Conservation (phyloP, 2,329 filamentous ascomycete genomes). For the Microthyrium microscopicum region DNA sequence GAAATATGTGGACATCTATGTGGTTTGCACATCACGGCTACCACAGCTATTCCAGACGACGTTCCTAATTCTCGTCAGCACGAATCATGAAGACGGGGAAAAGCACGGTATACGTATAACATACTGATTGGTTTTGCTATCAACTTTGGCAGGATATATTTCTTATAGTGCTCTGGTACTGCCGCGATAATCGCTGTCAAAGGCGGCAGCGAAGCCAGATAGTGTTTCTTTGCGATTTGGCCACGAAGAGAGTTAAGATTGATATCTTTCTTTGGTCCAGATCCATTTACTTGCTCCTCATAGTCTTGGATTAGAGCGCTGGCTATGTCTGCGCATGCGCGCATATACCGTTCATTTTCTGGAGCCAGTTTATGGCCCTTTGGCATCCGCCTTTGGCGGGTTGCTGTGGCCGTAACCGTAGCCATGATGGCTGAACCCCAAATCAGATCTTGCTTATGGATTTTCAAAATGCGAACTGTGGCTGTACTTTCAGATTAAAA, state of each 20-base stretch:
- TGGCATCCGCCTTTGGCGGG: slow-evolving; percentile 36
- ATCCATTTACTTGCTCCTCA: slow-evolving; percentile 59
- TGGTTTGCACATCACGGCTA: slow-evolving; percentile 99
- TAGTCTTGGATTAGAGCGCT: slow-evolving; percentile 89
- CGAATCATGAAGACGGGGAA: too few species aligned
- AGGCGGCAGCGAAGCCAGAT: slow-evolving; percentile 70
- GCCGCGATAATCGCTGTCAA: slow-evolving; percentile 94
- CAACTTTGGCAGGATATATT: slow-evolving; percentile 90
- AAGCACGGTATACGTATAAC: background rate
- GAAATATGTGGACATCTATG: slow-evolving; percentile 95
- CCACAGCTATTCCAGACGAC: slow-evolving; percentile 91
- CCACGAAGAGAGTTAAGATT: slow-evolving; percentile 82
- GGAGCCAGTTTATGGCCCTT: slow-evolving; percentile 67
- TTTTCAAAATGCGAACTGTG: background rate
- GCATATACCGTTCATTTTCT: slow-evolving; percentile 63
- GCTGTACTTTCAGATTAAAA: background rate
- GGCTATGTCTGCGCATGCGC: slow-evolving; percentile 90
- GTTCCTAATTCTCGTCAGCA: slow-evolving; percentile 46
- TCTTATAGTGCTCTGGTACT: slow-evolving; percentile 99
- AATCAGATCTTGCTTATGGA: background rate
- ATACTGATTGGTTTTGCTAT: slow-evolving; percentile 89
- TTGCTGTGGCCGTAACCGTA: slow-evolving; percentile 37
- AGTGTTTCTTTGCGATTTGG: slow-evolving; percentile 85
- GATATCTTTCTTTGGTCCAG: slow-evolving; percentile 63
- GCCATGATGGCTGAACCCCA: slow-evolving; percentile 35